Base-by-base conservation (phyloP, 352 stramenopile species). In the Elongisporangium senticosum region DNA sequence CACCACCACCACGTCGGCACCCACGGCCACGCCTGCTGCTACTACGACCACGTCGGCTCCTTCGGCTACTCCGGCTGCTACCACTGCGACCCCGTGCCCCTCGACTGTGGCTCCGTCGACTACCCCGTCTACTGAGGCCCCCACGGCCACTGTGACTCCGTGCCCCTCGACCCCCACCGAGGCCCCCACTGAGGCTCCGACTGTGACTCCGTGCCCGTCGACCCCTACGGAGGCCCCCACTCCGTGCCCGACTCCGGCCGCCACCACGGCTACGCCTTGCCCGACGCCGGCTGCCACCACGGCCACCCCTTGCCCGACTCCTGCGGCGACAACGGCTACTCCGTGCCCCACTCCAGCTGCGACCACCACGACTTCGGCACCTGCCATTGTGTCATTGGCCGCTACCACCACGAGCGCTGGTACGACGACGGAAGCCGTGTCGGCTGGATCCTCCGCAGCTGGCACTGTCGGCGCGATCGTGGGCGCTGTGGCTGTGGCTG, bases 71-170 rank as follows among this genome's bases (percentile, higher is more conserved):
- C 65, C 65, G 17, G 58, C 51, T 1, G 23, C 23, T 5, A 26
- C 23, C 26, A 53, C 55, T 10, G 63, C 58, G 15, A 80, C 69
- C 0, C 62, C 59, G 2, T 61, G 47, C 60, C 64, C 64, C 0
- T 61, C 64, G 0, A 70, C 64, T 14, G 58, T 51, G 3, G 54
- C 58, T 0, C 58, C 53, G 0, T 11, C 11, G 10, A 19, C 43
- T 19, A 22, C 17, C 43, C 43, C 43, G 43, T 22, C 43, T 21
- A 62, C 60, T 19, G 54, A 49, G 8, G 51, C 58, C 7, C 49
- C 58, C 4, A 57, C 53, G 53, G 26, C 53, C 26, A 50, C 26
- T 21, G 26, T 40, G 21, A 33, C 53, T n/a, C 21, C 53, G 28
- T 28, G 17, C 19, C 43, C 43, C 5, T 19, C 17, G 17, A 19